These are phyloP conservation scores for Schizonepeta tenuifolia DNA, from an alignment of 257 asterid species.

Conservation along the genomic window DNA sequence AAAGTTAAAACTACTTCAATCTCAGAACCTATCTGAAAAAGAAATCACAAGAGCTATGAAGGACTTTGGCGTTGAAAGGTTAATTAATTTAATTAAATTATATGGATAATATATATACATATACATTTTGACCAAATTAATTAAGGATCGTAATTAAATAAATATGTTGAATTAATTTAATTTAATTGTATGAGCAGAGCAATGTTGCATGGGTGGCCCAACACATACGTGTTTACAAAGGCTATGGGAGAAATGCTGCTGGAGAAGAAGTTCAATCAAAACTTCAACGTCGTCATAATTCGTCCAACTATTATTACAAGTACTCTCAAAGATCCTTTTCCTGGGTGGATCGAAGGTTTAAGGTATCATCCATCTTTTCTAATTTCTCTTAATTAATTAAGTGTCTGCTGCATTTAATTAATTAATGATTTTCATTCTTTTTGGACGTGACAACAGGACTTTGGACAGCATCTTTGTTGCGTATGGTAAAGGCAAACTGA, in stretches of 20 bases:
- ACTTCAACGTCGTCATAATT: slow-evolving; percentile 40
- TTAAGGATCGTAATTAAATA: not conserved
- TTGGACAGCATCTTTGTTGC: slow-evolving; percentile 52
- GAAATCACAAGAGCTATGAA: slow-evolving; percentile 53
- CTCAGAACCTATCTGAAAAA: slow-evolving; percentile 30
- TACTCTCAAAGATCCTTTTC: slow-evolving; percentile 60
- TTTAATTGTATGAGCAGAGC: slow-evolving; percentile 44
- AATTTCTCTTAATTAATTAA: not conserved
- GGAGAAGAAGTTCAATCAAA: slow-evolving; percentile 38
- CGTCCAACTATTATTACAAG: slow-evolving; percentile 69
- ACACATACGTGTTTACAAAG: slow-evolving; percentile 68
- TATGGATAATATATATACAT: no score
- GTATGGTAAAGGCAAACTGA: slow-evolving; percentile 55
- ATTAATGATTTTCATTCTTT: no score
- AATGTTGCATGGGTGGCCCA: slow-evolving; percentile 71
- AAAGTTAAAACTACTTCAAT: slow-evolving; percentile 38
- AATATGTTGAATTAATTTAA: not conserved
- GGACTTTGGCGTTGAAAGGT: slow-evolving; percentile 68
- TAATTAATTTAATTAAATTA: not conserved
- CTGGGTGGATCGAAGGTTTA: slow-evolving; percentile 72
- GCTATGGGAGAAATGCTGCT: slow-evolving; percentile 75
- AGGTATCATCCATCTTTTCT: slow-evolving; percentile 40
- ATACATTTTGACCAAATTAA: no score
- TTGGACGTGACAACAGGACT: slow-evolving; percentile 52
- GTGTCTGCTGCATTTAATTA: no score